phyloP scores from a whole-genome alignment of 148 eudicot genomes.

The Cornus suecica region DNA sequence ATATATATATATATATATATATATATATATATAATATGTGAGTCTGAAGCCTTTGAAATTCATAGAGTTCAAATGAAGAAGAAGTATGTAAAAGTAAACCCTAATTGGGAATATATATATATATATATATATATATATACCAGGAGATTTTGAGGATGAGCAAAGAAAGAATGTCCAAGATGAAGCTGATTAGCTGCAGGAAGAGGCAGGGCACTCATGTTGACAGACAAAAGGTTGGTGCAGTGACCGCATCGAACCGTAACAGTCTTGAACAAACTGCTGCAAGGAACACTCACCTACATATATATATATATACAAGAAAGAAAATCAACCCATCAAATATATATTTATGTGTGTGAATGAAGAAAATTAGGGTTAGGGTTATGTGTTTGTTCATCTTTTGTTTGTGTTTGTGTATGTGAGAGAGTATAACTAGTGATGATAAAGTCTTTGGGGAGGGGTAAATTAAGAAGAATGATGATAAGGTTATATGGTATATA shows the following conservation, averaged over 20 bases:
- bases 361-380: not conserved
- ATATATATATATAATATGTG: too few species aligned
- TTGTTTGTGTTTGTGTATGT: too few species aligned
- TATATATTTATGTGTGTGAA: too few species aligned
- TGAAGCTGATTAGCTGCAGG: slow-evolving; percentile 56
- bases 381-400: too few species aligned
- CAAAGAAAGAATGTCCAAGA: slow-evolving; percentile 50
- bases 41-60: too few species aligned
- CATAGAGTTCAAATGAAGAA: too few species aligned
- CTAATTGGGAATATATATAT: too few species aligned
- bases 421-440: not conserved
- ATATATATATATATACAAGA: too few species aligned
- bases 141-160: slow-evolving; percentile 82
- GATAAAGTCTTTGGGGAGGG: not conserved
- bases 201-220: slow-evolving; percentile 65
- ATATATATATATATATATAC: slow-evolving; percentile 13
- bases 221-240: slow-evolving; percentile 71
- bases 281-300: slow-evolving; percentile 95
- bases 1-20: too few species aligned
- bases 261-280: slow-evolving; percentile 88
- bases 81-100: too few species aligned
- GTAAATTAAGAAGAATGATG: not conserved
- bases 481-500: not conserved
- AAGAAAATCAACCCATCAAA: not conserved
- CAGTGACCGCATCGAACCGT: slow-evolving; percentile 98